A percentile compares a stretch with the other conserved stretches of the same genome.
phyloP scores from a whole-genome alignment of 2,329 filamentous ascomycete genomes.

The Metarhizium guizhouense region DNA sequence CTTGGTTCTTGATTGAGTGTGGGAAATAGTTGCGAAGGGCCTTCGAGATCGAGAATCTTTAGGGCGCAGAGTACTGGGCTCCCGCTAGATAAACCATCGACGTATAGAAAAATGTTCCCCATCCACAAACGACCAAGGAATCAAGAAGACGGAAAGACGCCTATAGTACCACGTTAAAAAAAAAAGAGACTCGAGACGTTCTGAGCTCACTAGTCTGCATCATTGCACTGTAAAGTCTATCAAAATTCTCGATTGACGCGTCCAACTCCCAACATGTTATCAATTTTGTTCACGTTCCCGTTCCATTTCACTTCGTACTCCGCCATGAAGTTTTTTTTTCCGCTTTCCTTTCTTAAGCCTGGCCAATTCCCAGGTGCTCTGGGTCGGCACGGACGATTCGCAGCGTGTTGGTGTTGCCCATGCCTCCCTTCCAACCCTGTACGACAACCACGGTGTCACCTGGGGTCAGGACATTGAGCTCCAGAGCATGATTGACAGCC shows the following conservation, averaged over 20 bases:
- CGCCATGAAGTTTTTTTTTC: not conserved
- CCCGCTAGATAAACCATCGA: too few species aligned
- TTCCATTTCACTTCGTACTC: not conserved
- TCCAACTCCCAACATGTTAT: not conserved
- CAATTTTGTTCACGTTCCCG: not conserved
- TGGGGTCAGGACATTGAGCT: slow-evolving; percentile 65
- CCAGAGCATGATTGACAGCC: slow-evolving; percentile 81
- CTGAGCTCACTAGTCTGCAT: not conserved
- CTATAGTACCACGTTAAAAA: not conserved
- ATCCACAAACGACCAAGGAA: too few species aligned
- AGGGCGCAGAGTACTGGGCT: too few species aligned
- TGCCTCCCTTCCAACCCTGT: slow-evolving; percentile 84
- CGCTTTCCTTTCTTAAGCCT: slow-evolving; percentile 16
- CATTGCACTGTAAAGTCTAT: not conserved
- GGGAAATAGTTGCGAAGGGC: too few species aligned
- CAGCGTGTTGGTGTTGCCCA: slow-evolving; percentile 83
- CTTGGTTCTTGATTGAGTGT: slow-evolving; percentile 26
- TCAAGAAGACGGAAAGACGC: slow-evolving; percentile 25
- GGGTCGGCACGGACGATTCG: slow-evolving; percentile 54
- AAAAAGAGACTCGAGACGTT: not conserved
- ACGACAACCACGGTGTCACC: slow-evolving; percentile 75
- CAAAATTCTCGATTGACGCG: not conserved
- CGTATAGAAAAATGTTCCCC: too few species aligned
- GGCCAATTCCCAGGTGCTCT: slow-evolving; percentile 47
- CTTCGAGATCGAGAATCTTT: too few species aligned